phyloP scores from a whole-genome alignment of 164 flowering plant species.

The Macadamia integrifolia region DNA sequence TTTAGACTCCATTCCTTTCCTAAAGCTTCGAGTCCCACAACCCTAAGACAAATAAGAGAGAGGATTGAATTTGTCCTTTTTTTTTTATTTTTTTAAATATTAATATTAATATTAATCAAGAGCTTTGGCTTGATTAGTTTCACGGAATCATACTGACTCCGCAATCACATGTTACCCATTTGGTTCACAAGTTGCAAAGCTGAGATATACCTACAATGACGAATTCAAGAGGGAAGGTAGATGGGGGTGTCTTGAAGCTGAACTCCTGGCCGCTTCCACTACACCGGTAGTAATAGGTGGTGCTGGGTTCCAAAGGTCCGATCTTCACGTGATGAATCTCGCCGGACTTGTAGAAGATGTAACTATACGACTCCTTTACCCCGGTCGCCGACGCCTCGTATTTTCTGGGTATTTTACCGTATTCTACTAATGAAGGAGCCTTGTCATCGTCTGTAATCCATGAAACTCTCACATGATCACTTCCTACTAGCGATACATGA shows the following conservation, averaged over 20 bases:
- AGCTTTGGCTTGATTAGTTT: too few relatives aligned
- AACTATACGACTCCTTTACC: constrained; percentile 45
- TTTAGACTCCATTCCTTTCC: too few relatives aligned
- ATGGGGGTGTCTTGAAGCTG: constrained; percentile 68
- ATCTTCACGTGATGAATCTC: constrained; percentile 64
- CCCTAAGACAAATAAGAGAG: too few relatives aligned
- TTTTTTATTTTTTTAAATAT: too few relatives aligned
- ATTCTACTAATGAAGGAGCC: constrained; percentile 46
- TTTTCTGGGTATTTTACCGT: constrained; percentile 41
- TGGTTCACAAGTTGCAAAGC: too few relatives aligned
- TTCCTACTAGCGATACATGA: constrained; percentile 63
- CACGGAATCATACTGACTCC: too few relatives aligned
- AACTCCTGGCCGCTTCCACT: constrained; percentile 60
- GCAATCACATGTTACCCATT: too few relatives aligned
- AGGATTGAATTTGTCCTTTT: too few relatives aligned
- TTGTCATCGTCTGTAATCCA: constrained; percentile 49
- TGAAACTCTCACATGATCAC: constrained; percentile 50
- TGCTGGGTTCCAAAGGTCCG: constrained; percentile 64
- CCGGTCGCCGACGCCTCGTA: constrained; percentile 45
- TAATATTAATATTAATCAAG: too few relatives aligned
- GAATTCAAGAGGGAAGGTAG: constrained; percentile 57
- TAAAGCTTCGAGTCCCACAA: too few relatives aligned
- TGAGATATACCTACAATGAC: constrained; percentile 47
- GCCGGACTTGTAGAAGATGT: constrained; percentile 63
- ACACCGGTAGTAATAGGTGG: constrained; percentile 64